Conservation (phyloP, 2,329 filamentous ascomycete species). For the Fusarium aywerte region DNA sequence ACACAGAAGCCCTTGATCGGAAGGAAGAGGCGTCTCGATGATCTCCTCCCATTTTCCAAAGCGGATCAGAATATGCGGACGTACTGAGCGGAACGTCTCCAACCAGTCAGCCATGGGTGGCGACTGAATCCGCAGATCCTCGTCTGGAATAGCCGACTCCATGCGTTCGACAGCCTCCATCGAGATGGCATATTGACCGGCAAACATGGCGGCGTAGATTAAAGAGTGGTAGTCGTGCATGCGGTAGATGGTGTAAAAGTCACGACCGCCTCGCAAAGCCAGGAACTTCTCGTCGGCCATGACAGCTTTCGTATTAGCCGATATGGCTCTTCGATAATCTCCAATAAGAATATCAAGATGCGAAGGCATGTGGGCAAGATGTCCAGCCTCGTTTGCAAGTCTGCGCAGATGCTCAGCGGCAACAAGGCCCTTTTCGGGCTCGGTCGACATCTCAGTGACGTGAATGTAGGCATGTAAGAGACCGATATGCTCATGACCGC, state of each 20-base stretch:
- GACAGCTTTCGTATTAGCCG: slow-evolving; percentile 69
- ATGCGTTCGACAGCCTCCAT: slow-evolving; percentile 68
- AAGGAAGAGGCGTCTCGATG: slow-evolving; percentile 63
- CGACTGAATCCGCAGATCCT: slow-evolving; percentile 56
- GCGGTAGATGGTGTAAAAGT: slow-evolving; percentile 80
- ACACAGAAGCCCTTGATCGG: slow-evolving; percentile 69
- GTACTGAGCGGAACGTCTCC: slow-evolving; percentile 72
- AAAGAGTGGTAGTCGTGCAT: slow-evolving; percentile 78
- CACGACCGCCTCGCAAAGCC: slow-evolving; percentile 63
- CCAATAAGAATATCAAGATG: slow-evolving; percentile 79
- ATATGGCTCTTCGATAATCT: slow-evolving; percentile 72
- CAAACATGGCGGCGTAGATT: slow-evolving; percentile 81
- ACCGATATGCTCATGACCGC: slow-evolving; percentile 69
- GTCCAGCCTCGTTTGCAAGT: slow-evolving; percentile 74
- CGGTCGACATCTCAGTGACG: slow-evolving; percentile 77
- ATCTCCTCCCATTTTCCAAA: slow-evolving; percentile 78
- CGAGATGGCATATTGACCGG: slow-evolving; percentile 69
- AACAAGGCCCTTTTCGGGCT: slow-evolving; percentile 68
- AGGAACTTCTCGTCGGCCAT: slow-evolving; percentile 73
- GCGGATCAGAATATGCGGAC: slow-evolving; percentile 74
- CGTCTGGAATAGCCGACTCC: slow-evolving; percentile 69
- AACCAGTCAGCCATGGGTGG: slow-evolving; percentile 81
- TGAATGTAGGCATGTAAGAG: slow-evolving; percentile 81
- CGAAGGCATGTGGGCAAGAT: slow-evolving; percentile 78
- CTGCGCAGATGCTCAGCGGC: slow-evolving; percentile 70